These are phyloP conservation scores for Pachyrhizus erosus DNA, from an alignment of 306 rosid genomes.

Conservation along the genomic window DNA sequence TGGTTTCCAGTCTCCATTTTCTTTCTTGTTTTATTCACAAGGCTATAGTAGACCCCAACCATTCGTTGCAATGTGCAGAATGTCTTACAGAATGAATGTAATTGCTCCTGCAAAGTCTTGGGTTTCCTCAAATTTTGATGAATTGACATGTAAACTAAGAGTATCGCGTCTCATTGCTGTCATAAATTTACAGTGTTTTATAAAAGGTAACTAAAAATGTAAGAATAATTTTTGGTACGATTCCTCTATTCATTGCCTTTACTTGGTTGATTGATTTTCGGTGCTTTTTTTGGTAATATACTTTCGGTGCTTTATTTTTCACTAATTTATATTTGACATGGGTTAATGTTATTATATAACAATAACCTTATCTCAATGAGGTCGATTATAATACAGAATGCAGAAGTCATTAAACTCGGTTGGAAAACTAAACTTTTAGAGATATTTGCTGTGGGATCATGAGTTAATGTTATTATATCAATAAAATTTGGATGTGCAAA, in stretches of 20 bases:
- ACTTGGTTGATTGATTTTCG: not conserved
- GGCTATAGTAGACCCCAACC: constrained; percentile 13
- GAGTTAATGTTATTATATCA: no score
- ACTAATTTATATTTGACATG: not conserved
- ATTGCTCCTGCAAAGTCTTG: not conserved
- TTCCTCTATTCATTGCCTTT: not conserved
- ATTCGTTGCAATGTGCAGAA: constrained; percentile 32
- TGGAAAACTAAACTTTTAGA: no score
- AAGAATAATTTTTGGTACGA: constrained; percentile 20
- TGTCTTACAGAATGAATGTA: constrained; percentile 36
- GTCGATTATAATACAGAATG: no score
- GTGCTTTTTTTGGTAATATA: constrained; percentile 8
- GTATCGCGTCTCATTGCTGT: not conserved
- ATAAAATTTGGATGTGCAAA: no score
- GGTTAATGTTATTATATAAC: not conserved
- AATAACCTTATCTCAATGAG: not conserved
- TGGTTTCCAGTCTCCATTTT: constrained; percentile 27
- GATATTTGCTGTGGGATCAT: not conserved
- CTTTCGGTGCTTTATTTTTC: constrained; percentile 12
- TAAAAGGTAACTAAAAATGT: constrained; percentile 4
- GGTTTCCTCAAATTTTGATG: constrained; percentile 12
- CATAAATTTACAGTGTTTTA: not conserved
- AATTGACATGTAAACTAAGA: constrained; percentile 8
- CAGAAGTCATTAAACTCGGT: no score
- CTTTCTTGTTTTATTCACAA: not conserved